Percentiles rank a stretch among this genome's conserved stretches.
Conservation (phyloP, 805 yeast genomes). For the Barnettozyma wickerhamii region DNA sequence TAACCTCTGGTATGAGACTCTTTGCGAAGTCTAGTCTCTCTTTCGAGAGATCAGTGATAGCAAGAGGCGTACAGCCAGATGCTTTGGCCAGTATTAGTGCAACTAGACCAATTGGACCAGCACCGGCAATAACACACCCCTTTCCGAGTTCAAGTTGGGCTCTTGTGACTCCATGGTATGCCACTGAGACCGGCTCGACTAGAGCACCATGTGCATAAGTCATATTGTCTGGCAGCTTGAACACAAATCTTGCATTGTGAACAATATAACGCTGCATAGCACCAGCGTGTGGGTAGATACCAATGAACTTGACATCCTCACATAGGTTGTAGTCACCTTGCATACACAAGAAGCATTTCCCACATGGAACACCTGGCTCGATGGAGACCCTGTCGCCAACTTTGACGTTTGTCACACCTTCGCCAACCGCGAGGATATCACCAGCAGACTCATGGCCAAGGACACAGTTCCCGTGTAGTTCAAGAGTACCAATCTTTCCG, state of each 20-base stretch:
- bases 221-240: constrained; percentile 38
- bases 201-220: constrained; percentile 50
- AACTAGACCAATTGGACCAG: constrained; percentile 57
- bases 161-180: constrained; percentile 46
- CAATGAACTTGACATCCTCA: constrained; percentile 33
- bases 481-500: constrained; percentile 48
- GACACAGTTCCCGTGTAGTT: constrained; percentile 31
- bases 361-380: constrained; percentile 55
- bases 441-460: constrained; percentile 46
- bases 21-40: constrained; percentile 44
- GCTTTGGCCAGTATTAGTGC: constrained; percentile 45
- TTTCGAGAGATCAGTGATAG: constrained; percentile 43
- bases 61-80: constrained; percentile 49
- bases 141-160: constrained; percentile 46
- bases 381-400: constrained; percentile 45
- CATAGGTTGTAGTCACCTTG: constrained; percentile 40
- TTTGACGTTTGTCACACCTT: constrained; percentile 40
- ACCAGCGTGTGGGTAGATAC: constrained; percentile 36
- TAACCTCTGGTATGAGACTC: constrained; percentile 40
- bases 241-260: constrained; percentile 30
- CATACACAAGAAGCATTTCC: constrained; percentile 33
- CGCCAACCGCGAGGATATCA: constrained; percentile 44
- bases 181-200: constrained; percentile 52
- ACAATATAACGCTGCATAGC: constrained; percentile 35
- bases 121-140: constrained; percentile 46